Evolutionary conservation across 2,329 filamentous ascomycete genomes (phyloP), one percentile per base, ranked within the genome.

Genomic region (Fusarium sp.): DNA sequence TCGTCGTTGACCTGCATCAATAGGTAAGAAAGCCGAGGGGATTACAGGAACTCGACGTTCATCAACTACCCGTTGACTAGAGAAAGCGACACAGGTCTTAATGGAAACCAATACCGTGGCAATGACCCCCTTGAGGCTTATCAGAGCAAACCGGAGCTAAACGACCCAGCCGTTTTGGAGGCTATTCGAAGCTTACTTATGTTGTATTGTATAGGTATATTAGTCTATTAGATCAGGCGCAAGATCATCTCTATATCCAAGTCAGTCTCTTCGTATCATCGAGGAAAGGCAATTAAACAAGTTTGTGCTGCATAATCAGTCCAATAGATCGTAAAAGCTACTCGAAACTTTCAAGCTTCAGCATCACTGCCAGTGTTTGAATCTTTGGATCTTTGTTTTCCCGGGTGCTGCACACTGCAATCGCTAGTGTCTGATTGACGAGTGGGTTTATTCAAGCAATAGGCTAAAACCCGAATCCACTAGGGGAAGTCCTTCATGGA

Each of bases 401-500:
- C 71, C 60, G 56, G 40, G 11, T 49, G 21, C 14, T 57, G 38
- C 22, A 42, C 36, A 42, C 31, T 31, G 55, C 33, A 40, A 19
- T 47, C 44, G 44, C 33, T 38, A 39, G 49, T 59, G 38, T 40
- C 28, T 21, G 19, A 51, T 39, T 43, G 47, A 47, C 50, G 36
- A 57, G 55, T 47, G 69, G 59, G 40, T 40, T 58, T 67, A 49
- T 51, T 54, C 36, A 39, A 44, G 31, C 52, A 69, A 52, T 55
- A 62, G 58, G 57, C 65, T 72, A 69, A 67, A 68, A 43, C 40
- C 54, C 47, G 53, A 72, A 59, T 51, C 71, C 62, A 64, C 65
- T 49, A 33, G 28, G 13, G 28, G 49, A 28, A 42, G 56, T 46
- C 51, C 58, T 43, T 65, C 47, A 55, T 57, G 43, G 59, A 28